Conservation (phyloP, 257 asterid species). For the Solanum raphanifolium region DNA sequence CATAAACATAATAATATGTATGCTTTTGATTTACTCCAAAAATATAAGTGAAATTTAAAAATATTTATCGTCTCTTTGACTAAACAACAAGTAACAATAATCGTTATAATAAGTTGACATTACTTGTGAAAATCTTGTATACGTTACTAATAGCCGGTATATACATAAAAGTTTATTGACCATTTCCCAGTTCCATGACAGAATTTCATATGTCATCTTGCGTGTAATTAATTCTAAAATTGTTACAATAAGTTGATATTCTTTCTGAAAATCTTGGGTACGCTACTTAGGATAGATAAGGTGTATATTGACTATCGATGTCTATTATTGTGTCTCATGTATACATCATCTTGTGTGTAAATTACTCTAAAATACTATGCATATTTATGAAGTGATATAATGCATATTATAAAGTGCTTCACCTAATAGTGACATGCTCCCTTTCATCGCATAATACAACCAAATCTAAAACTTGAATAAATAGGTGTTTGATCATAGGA, state of each 20-base stretch:
- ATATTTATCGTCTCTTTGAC: not conserved
- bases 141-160: not conserved
- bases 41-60: not conserved
- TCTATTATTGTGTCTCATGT: not conserved
- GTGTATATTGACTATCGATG: not conserved
- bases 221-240: not conserved
- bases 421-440: not conserved
- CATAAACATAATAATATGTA: not conserved
- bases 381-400: not conserved
- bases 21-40: not conserved
- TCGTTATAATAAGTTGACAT: not conserved
- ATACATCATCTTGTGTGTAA: not conserved
- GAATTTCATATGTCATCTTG: not conserved
- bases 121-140: not conserved
- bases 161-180: not conserved
- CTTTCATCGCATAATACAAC: not conserved
- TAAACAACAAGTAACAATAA: not conserved
- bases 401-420: not conserved
- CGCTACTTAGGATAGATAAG: not conserved
- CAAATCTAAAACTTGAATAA: not conserved
- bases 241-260: not conserved
- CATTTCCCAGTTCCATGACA: not conserved
- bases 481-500: not conserved
- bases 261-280: not conserved
- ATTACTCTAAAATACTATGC: not conserved